Conservation (phyloP, 176 grass and related monocot genomes). For the Oryza rufipogon region DNA sequence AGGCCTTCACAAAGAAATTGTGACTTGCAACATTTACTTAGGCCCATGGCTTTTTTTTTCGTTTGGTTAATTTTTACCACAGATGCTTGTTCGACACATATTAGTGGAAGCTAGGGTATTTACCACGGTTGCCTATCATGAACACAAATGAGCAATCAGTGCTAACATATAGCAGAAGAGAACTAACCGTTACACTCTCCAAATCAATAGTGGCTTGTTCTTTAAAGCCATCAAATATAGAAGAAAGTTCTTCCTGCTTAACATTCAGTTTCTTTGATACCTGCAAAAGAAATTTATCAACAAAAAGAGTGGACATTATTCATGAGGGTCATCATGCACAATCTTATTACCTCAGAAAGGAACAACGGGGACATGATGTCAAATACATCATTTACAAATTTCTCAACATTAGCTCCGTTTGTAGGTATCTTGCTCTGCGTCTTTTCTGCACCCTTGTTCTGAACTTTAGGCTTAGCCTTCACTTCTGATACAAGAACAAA, state of each 20-base stretch:
- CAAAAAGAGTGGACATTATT: constrained; percentile 8
- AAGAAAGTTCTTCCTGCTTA: constrained; percentile 46
- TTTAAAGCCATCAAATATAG: constrained; percentile 51
- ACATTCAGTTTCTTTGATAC: constrained; percentile 66
- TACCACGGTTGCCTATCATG: neutral
- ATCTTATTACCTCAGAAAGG: constrained; percentile 63
- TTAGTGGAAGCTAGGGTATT: constrained; percentile 14
- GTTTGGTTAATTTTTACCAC: neutral
- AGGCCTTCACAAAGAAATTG: neutral
- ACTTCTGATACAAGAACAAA: constrained; percentile 51
- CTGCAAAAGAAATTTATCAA: constrained; percentile 56
- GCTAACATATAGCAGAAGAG: constrained; percentile 23
- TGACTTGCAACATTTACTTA: neutral
- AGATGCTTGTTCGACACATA: neutral
- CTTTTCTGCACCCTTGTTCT: constrained; percentile 49
- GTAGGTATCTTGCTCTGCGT: constrained; percentile 42
- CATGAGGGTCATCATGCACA: constrained; percentile 25
- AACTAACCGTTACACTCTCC: constrained; percentile 64
- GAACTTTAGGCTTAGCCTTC: constrained; percentile 50
- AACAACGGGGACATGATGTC: constrained; percentile 61
- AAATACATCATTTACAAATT: constrained; percentile 72
- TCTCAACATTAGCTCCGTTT: constrained; percentile 50
- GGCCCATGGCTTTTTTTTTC: neutral
- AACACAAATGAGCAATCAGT: constrained; percentile 3
- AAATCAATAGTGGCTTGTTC: constrained; percentile 55